Conservation (phyloP, 441 rosid genomes). For the Daphne laureola region DNA sequence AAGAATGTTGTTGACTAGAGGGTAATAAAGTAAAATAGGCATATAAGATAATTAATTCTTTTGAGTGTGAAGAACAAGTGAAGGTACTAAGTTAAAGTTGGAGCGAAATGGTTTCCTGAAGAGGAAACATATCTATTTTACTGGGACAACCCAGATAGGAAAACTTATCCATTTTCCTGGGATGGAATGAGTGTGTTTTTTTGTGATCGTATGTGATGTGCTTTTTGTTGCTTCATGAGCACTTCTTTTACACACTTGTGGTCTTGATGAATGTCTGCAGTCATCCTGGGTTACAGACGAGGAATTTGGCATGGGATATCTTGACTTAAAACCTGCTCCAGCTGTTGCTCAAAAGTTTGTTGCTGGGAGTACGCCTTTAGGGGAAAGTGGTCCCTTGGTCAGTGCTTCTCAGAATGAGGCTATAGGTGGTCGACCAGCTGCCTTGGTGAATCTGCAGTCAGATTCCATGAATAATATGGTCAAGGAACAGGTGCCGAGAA, state of each 20-base stretch:
- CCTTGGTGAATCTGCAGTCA: constrained; percentile 36
- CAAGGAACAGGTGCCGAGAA: constrained; percentile 60
- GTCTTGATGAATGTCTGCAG: constrained; percentile 32
- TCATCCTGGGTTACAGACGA: constrained; percentile 98
- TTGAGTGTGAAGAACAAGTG: too few species aligned
- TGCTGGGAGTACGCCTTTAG: constrained; percentile 27
- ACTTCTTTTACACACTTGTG: not conserved
- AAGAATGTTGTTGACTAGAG: too few species aligned
- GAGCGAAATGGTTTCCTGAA: too few species aligned
- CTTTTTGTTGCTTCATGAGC: not conserved
- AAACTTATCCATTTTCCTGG: too few species aligned
- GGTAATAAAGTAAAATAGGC: too few species aligned
- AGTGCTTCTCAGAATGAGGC: constrained; percentile 52
- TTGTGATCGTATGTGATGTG: too few species aligned
- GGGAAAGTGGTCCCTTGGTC: constrained; percentile 45
- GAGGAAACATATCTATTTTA: too few species aligned
- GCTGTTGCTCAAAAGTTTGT: constrained; percentile 49
- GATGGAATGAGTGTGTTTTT: too few species aligned
- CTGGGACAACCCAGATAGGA: too few species aligned
- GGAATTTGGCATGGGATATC: constrained; percentile 99
- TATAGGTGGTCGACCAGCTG: constrained; percentile 37
- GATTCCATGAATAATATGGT: constrained; percentile 50
- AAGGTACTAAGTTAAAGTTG: too few species aligned
- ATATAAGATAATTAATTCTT: too few species aligned
- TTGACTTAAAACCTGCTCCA: constrained; percentile 79